Evolutionary conservation across 768 basidiomycete genomes (phyloP), one percentile per base, ranked within the genome.

Genomic region (Tulasnella sp.): DNA sequence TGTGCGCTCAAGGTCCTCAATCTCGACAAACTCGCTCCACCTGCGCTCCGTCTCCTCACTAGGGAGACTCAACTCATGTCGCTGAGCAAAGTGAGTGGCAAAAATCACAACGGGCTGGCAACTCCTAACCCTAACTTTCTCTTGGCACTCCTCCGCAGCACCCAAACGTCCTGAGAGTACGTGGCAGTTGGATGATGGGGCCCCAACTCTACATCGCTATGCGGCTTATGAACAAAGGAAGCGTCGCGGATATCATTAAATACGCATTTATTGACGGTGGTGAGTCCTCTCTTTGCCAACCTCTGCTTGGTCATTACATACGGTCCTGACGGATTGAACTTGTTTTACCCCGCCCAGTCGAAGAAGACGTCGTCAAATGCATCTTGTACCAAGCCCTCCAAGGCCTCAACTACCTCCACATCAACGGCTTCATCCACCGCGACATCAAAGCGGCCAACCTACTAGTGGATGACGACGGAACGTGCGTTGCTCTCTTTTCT

Each of bases 401-500:
- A 74, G 95, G 95, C n/a, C 83, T 95, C 73, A 90, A 92, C 75
- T 94, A 94, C 75, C 85, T 94, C n/a, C 93, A 95, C 77, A 84
- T 86, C 70, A 95, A 94, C 74, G 92, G 91, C 0, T 91, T 93
- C 78, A 90, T 94, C n/a, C 92, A 98, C 78, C 87, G 95, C 34
- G 95, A 98, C 77, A 80, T 98, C 77, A 98, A 98, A 80, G 93
- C 94, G 3, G 95, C 93, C 14, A 98, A 98, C 78, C 84, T 98
- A 11, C 88, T 98, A 65, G 87, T 96, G 69, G 94, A 95, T 76
- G 90, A 95, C 74, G 90, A 92, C 75, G 92, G 92, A 67, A 94
- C 91, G 69, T 70, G 47, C 35, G 69, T 52, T 4, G 32, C 32
- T 14, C 42, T 36, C 16, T 9, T 1, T 9, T 39, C 34, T 36